phyloP scores from a whole-genome alignment of 805 yeast genomes.

The Millerozyma acaciae region DNA sequence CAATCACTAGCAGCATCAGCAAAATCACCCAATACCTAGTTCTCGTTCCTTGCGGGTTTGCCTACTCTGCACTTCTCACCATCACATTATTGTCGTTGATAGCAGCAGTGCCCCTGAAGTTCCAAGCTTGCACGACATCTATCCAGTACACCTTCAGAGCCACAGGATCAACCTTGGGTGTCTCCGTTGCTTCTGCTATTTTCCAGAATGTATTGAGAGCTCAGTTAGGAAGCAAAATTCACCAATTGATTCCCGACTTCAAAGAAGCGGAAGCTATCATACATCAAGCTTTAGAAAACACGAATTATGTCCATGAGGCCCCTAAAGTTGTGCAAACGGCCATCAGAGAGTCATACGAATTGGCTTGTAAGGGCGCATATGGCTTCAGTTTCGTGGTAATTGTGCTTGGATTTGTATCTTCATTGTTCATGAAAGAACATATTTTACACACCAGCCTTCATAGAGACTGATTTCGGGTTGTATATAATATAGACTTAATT shows the following conservation, averaged over 20 bases:
- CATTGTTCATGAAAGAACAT: conserved; percentile 54
- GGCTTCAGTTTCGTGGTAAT: conserved; percentile 42
- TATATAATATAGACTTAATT: not conserved
- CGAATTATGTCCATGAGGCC: conserved; percentile 51
- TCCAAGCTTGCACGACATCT: conserved; percentile 84
- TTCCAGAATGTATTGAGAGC: conserved; percentile 48
- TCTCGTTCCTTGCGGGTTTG: conserved; percentile 56
- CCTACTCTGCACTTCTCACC: conserved; percentile 65
- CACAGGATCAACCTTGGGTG: conserved; percentile 83
- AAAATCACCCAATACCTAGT: conserved; percentile 21
- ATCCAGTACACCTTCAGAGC: conserved; percentile 86
- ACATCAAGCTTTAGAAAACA: conserved; percentile 49
- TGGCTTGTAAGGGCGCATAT: conserved; percentile 53
- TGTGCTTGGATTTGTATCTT: conserved; percentile 35
- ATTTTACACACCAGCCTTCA: conserved; percentile 50
- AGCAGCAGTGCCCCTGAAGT: conserved; percentile 63
- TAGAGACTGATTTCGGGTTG: conserved; percentile 25
- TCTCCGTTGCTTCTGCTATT: conserved; percentile 62
- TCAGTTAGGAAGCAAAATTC: conserved; percentile 16
- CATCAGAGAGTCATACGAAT: conserved; percentile 48
- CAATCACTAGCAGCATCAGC: conserved; percentile 17
- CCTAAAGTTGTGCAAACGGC: conserved; percentile 49
- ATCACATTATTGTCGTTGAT: conserved; percentile 71
- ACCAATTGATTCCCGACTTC: conserved; percentile 23
- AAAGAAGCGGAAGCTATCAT: conserved; percentile 43